These are phyloP conservation scores for Boletellus deceptivus DNA, from an alignment of 1,284 basidiomycete species.

Conservation along the genomic window DNA sequence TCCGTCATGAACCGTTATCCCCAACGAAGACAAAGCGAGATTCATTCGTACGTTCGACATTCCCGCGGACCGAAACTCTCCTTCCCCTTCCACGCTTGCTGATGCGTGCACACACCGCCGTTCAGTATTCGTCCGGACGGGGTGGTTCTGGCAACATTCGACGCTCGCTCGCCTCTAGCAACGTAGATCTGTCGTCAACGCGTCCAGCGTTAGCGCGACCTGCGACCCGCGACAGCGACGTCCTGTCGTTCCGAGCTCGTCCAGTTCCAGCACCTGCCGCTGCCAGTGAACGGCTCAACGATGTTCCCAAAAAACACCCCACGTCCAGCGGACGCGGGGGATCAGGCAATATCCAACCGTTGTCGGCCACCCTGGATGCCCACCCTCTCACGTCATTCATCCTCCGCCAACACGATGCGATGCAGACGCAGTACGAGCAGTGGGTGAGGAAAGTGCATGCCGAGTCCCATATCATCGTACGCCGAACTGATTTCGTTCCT, in stretches of 20 bases:
- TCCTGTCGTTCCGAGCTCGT: no score
- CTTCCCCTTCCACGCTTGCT: no score
- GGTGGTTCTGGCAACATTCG: slow-evolving; percentile 69
- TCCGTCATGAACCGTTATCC: slow-evolving; percentile 11
- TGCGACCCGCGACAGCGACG: no score
- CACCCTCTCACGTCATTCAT: slow-evolving; percentile 36
- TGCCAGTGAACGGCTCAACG: no score
- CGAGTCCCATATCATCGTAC: slow-evolving; percentile 39
- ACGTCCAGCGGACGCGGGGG: slow-evolving; percentile 74
- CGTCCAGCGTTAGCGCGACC: no score
- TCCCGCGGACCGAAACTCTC: no score
- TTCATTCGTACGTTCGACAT: slow-evolving; percentile 33
- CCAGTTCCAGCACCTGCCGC: no score
- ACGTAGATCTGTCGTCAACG: slow-evolving; percentile 18
- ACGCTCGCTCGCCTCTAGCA: slow-evolving; percentile 37
- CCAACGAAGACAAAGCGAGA: slow-evolving; percentile 34
- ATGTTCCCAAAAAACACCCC: slow-evolving; percentile 14
- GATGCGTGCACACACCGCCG: no score
- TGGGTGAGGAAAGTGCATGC: slow-evolving; percentile 43
- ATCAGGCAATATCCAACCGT: slow-evolving; percentile 72
- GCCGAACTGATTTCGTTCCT: slow-evolving; percentile 11
- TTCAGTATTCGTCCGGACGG: slow-evolving; percentile 56
- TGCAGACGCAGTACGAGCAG: slow-evolving; percentile 38
- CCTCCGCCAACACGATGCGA: slow-evolving; percentile 24
- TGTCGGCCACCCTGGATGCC: slow-evolving; percentile 49